These are phyloP conservation scores for Nicotiana tomentosiformis DNA, from an alignment of 257 asterid genomes.

Conservation along the genomic window DNA sequence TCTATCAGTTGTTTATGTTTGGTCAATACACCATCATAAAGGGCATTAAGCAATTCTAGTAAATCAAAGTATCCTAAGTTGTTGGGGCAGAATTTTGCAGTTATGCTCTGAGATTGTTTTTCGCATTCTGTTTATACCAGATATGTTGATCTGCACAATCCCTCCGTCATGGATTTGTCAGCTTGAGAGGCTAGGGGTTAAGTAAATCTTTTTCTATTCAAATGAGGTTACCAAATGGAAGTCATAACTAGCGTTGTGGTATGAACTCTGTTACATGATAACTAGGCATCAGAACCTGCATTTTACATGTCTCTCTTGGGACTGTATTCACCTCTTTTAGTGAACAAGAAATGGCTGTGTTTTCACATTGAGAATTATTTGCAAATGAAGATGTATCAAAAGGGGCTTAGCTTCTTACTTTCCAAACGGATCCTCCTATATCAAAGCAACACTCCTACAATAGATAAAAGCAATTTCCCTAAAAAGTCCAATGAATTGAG, in stretches of 20 bases:
- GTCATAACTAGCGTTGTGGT: neutral
- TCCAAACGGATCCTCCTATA: neutral
- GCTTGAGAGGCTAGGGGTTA: neutral
- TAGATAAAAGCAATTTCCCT: neutral
- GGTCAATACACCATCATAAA: neutral
- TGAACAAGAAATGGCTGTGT: neutral
- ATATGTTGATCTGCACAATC: too few relatives aligned
- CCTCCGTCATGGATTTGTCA: neutral
- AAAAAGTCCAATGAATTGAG: neutral
- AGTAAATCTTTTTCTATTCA: neutral
- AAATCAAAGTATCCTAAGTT: neutral
- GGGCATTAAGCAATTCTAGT: neutral
- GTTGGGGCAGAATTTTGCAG: neutral
- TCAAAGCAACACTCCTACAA: neutral
- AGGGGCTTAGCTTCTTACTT: neutral
- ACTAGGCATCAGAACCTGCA: neutral
- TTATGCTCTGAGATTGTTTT: neutral
- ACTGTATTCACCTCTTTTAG: neutral
- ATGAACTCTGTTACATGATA: neutral
- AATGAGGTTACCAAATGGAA: neutral
- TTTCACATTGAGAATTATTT: neutral
- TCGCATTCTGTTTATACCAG: neutral
- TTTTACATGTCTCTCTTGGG: neutral
- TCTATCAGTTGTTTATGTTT: neutral
- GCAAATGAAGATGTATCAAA: neutral